phyloP scores from a whole-genome alignment of 2,329 filamentous ascomycete genomes.

The Sporothrix protearum region DNA sequence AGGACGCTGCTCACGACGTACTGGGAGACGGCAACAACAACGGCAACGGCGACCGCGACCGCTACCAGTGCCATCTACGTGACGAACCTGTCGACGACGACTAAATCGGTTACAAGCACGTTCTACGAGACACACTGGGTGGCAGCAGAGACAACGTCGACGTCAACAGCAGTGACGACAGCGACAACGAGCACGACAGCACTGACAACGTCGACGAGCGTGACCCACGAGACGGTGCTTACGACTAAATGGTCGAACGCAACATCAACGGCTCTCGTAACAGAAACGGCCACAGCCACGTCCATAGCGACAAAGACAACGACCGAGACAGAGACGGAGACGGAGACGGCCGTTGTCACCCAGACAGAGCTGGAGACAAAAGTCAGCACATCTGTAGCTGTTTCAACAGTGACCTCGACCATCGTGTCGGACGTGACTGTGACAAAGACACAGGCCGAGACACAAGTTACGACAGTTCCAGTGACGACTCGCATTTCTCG shows the following conservation, averaged over 20 bases:
- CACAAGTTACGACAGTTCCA: neutral
- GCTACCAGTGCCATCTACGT: neutral
- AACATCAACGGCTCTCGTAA: neutral
- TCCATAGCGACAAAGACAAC: too few relatives aligned
- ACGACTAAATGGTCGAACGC: neutral
- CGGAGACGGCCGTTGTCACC: neutral
- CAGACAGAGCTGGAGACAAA: neutral
- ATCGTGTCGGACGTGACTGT: conserved; percentile 8
- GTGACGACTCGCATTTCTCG: neutral
- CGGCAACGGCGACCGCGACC: neutral
- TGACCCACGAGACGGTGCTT: neutral
- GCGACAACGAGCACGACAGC: neutral
- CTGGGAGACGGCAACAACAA: conserved; percentile 11
- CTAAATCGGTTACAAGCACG: neutral
- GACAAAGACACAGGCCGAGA: conserved; percentile 10
- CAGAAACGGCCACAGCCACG: neutral
- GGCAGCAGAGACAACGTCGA: neutral
- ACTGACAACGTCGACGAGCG: neutral
- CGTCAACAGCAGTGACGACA: neutral
- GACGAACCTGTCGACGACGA: conserved; percentile 4
- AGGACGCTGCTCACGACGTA: neutral
- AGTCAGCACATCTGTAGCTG: neutral
- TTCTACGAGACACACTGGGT: conserved; percentile 6
- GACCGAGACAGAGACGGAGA: neutral
- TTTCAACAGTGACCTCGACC: conserved; percentile 4